These are phyloP conservation scores for Tricholomella constricta DNA, from an alignment of 768 basidiomycete species.

Conservation along the genomic window DNA sequence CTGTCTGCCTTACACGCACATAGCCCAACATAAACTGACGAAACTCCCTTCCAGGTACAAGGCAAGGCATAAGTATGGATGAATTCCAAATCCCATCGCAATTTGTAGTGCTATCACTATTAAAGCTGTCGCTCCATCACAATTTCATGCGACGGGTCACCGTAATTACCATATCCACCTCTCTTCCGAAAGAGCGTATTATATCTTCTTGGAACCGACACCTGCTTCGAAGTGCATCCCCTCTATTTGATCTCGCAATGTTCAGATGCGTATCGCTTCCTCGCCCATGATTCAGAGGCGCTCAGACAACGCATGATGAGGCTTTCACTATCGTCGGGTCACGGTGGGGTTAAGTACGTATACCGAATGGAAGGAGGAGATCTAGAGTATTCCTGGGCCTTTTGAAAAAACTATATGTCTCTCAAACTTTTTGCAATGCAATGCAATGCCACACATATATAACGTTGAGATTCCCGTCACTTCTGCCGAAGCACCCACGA, in stretches of 20 bases:
- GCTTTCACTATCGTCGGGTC: constrained; percentile 3
- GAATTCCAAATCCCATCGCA: no score
- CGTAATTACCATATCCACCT: neutral
- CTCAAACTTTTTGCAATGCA: no score
- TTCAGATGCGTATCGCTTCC: constrained; percentile 5
- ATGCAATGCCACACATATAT: no score
- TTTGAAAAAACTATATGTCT: no score
- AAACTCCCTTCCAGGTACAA: neutral
- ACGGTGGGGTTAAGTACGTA: neutral
- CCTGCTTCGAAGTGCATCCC: neutral
- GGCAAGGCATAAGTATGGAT: no score
- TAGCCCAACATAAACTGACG: no score
- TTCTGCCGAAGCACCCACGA: no score
- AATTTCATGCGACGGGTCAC: no score
- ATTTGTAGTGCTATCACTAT: no score
- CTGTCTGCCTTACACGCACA: no score
- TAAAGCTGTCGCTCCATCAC: no score
- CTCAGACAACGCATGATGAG: neutral
- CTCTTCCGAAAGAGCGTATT: neutral
- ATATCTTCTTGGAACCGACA: neutral
- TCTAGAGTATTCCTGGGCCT: neutral
- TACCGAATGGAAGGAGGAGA: constrained; percentile 1
- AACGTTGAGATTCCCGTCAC: no score
- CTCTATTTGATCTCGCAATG: neutral
- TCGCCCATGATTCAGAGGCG: neutral